These are phyloP conservation scores for Fragilariopsis cylindrus DNA, from an alignment of 108 stramenopile species.

Conservation along the genomic window DNA sequence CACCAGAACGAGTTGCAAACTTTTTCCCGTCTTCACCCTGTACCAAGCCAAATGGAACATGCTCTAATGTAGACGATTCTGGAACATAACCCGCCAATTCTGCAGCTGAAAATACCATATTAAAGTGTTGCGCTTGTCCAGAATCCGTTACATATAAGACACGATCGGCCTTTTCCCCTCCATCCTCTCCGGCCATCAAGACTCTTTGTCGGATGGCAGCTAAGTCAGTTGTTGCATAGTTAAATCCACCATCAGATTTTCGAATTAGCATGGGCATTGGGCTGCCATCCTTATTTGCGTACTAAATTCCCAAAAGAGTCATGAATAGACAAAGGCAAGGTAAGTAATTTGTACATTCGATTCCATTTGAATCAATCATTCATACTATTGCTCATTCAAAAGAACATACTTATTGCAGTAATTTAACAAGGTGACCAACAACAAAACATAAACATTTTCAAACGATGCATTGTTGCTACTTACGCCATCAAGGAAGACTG, in stretches of 20 bases:
- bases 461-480: slow-evolving; percentile 15
- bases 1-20: slow-evolving; percentile 97
- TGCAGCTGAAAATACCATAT: slow-evolving; percentile 93
- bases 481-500: slow-evolving; percentile 85
- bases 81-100: slow-evolving; percentile 76
- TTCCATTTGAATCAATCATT: background rate
- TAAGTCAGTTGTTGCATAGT: slow-evolving; percentile 98
- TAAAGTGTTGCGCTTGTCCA: slow-evolving; percentile 95
- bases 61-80: slow-evolving; percentile 74
- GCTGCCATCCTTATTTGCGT: slow-evolving; percentile 76
- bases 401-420: background rate
- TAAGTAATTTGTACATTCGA: background rate
- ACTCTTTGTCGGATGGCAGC: slow-evolving; percentile 95
- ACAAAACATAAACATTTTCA: background rate
- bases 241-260: slow-evolving; percentile 98
- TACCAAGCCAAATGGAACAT: slow-evolving; percentile 98
- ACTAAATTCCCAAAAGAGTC: slow-evolving; percentile 25
- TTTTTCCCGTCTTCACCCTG: slow-evolving; percentile 98
- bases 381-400: background rate
- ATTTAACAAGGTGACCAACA: background rate
- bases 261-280: slow-evolving; percentile 90
- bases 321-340: background rate
- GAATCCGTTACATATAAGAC: slow-evolving; percentile 96
- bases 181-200: slow-evolving; percentile 44
- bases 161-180: slow-evolving; percentile 81